These are phyloP conservation scores for Ceratocystis ficicola DNA, from an alignment of 2,329 filamentous ascomycete species.

Conservation along the genomic window DNA sequence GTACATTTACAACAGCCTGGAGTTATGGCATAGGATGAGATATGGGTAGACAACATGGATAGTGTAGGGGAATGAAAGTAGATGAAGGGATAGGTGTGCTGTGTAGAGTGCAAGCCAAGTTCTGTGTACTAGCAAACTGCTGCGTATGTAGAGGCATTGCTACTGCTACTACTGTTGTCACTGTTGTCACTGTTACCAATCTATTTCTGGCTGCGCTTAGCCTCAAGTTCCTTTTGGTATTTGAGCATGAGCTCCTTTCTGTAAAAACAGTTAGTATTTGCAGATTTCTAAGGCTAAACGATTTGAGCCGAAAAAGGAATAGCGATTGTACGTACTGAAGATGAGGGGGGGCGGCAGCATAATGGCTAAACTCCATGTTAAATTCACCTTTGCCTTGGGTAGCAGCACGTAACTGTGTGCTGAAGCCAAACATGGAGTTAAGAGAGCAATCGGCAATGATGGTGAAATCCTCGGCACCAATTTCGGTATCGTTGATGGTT, in stretches of 20 bases:
- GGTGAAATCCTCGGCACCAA: slow-evolving; percentile 86
- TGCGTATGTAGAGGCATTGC: too few species aligned
- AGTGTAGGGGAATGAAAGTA: too few species aligned
- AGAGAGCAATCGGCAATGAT: slow-evolving; percentile 83
- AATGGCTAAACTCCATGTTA: slow-evolving; percentile 97
- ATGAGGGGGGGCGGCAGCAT: slow-evolving; percentile 73
- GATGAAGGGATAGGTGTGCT: too few species aligned
- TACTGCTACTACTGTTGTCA: too few species aligned
- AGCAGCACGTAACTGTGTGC: slow-evolving; percentile 74
- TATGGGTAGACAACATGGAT: too few species aligned
- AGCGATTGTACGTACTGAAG: slow-evolving; percentile 55
- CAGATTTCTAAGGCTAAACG: too few species aligned
- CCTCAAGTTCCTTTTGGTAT: slow-evolving; percentile 46
- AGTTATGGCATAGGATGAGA: slow-evolving; percentile 4
- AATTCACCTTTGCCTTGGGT: slow-evolving; percentile 99
- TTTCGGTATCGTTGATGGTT: slow-evolving; percentile 89
- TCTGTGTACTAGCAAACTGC: too few species aligned
- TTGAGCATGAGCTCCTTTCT: slow-evolving; percentile 49
- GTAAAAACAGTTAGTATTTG: slow-evolving; percentile 26
- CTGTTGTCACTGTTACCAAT: not conserved
- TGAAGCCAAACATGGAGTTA: slow-evolving; percentile 98
- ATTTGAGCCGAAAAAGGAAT: too few species aligned
- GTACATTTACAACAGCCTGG: not conserved
- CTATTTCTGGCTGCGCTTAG: slow-evolving; percentile 35
- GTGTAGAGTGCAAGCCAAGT: too few species aligned